phyloP scores from a whole-genome alignment of 2,329 filamentous ascomycete genomes.

The Parasarocladium wereldwijsianum region DNA sequence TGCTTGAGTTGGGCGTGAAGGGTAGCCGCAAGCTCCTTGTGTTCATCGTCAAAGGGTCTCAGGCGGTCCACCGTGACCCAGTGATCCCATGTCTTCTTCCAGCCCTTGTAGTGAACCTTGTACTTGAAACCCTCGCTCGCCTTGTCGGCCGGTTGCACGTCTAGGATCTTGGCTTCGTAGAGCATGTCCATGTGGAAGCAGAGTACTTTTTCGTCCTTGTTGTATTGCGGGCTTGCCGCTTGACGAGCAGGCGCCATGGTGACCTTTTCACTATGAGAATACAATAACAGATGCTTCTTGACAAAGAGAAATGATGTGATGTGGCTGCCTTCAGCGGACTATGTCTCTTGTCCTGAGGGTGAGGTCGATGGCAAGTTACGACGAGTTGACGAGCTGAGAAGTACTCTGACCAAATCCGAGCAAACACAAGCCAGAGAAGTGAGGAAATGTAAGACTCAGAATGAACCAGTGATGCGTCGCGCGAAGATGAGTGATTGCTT shows the following conservation, averaged over 20 bases:
- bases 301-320: too few species aligned
- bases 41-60: slow-evolving; percentile 87
- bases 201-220: slow-evolving; percentile 82
- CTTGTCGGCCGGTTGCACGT: slow-evolving; percentile 54
- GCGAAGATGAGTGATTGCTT: too few species aligned
- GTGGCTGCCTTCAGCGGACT: too few species aligned
- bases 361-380: too few species aligned
- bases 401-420: too few species aligned
- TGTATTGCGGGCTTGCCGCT: slow-evolving; percentile 31
- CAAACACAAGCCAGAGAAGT: too few species aligned
- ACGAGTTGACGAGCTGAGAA: too few species aligned
- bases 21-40: slow-evolving; percentile 72
- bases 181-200: slow-evolving; percentile 97
- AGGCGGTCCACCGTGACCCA: slow-evolving; percentile 92
- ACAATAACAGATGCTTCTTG: neutral
- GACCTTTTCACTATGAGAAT: too few species aligned
- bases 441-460: too few species aligned
- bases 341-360: neutral
- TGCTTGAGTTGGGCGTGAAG: slow-evolving; percentile 54
- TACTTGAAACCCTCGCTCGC: slow-evolving; percentile 62
- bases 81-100: slow-evolving; percentile 99
- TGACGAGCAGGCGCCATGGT: slow-evolving; percentile 28
- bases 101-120: slow-evolving; percentile 96
- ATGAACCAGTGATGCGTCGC: too few species aligned
- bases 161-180: slow-evolving; percentile 92